Evolutionary conservation across 495 filamentous ascomycete genomes (phyloP), one percentile per base, ranked within the genome.

Genomic region (Aspergillus ostianus): DNA sequence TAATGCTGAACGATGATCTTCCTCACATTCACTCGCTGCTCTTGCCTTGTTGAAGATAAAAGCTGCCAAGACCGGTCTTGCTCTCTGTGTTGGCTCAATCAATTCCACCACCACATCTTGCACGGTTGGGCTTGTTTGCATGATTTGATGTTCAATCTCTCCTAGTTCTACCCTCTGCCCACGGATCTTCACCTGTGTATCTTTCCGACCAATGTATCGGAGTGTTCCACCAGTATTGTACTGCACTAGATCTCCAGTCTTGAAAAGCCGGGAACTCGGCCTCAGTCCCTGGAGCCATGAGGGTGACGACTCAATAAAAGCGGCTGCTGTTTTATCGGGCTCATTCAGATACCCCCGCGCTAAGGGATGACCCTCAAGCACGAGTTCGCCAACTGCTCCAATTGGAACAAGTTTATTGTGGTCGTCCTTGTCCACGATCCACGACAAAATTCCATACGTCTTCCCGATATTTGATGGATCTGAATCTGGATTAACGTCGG

Each of bases 231-330:
- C 71, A 8, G 55, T 53, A 13, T 73, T 30, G 53, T 76, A 70
- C 30, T 68, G 70, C 21, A 77, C 81, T 10, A 82, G 60, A 63
- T 85, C 82, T 12, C 81, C 82, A 10, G 82, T 84, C n/a, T 73
- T 69, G 59, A 81, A 84, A 13, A 84, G 50, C 17, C 20, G 45
- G 10, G 18, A 53, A 52, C 3, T 13, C 8, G 19, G 3, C 4
- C 45, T 29, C 8, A 18, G 7, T 12, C 10, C 56, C 8, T n/a
- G 5, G 20, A 27, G 21, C 19, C 20, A 13, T 15, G 36, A 47
- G 17, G 26, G 17, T 1, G 81, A 82, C 27, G 77, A 62, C 32
- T 68, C 60, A 44, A 85, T 72, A 57, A 82, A 85, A 3, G 68
- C 69, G 5, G 65, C 64, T 13, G 61, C 65, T 1, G 78, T 83